Conservation (phyloP, 495 filamentous ascomycete genomes). For the Hyphodiscus hymeniophilus region DNA sequence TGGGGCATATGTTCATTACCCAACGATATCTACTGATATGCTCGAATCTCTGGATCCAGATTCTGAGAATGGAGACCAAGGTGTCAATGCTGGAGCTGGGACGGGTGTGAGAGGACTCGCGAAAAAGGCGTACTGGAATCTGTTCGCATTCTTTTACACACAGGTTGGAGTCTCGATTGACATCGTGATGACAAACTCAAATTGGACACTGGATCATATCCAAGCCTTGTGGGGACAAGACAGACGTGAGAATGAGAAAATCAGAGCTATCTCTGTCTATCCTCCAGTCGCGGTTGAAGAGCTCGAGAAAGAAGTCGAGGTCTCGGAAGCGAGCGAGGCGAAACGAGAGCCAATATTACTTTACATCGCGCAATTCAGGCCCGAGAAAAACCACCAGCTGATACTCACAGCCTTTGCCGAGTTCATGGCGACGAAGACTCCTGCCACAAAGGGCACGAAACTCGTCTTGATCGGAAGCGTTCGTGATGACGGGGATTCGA, state of each 20-base stretch:
- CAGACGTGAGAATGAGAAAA: conserved; percentile 33
- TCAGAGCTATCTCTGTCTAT: conserved; percentile 57
- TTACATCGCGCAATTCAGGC: conserved; percentile 95
- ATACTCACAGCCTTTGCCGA: conserved; percentile 76
- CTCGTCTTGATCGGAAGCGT: conserved; percentile 85
- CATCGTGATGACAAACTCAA: conserved; percentile 93
- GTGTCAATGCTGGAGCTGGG: conserved; percentile 76
- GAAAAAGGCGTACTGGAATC: conserved; percentile 77
- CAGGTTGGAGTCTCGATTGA: conserved; percentile 75
- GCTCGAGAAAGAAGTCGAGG: conserved; percentile 60
- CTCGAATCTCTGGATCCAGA: conserved; percentile 67
- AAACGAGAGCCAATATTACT: conserved; percentile 61
- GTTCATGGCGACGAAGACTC: conserved; percentile 40
- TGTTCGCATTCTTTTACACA: conserved; percentile 76
- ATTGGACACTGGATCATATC: conserved; percentile 87
- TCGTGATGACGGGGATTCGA: conserved; percentile 72
- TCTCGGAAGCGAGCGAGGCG: conserved; percentile 56
- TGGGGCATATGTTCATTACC: conserved; percentile 93
- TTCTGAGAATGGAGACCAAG: conserved; percentile 49
- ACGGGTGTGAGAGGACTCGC: conserved; percentile 52
- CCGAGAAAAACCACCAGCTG: conserved; percentile 90
- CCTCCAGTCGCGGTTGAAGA: conserved; percentile 87
- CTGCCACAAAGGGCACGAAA: conserved; percentile 44
- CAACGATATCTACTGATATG: conserved; percentile 98
- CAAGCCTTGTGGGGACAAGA: conserved; percentile 64